Percentiles rank a stretch among this genome's conserved stretches.
phyloP scores from a whole-genome alignment of 208 protist genomes.

The Trypanosoma rangeli region DNA sequence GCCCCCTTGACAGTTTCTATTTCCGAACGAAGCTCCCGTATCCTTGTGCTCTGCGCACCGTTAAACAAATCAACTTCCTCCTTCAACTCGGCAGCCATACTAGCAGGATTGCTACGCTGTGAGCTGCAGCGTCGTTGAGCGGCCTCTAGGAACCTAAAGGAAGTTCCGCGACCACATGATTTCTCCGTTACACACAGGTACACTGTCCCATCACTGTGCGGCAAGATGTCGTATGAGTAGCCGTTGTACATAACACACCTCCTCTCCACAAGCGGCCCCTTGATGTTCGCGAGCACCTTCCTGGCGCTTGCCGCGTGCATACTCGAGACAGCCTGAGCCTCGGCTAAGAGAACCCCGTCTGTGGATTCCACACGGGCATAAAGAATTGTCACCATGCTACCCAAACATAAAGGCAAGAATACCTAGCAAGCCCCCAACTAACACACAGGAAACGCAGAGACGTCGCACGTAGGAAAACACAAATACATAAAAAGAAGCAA shows the following conservation, averaged over 20 bases:
- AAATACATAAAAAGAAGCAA: neutral
- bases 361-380: constrained; percentile 22
- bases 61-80: constrained; percentile 30
- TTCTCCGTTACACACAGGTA: constrained; percentile 27
- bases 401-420: constrained; percentile 1
- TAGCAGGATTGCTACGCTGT: constrained; percentile 5
- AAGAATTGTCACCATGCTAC: constrained; percentile 15
- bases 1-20: constrained; percentile 32
- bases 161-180: constrained; percentile 12
- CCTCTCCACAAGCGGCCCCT: constrained; percentile 16
- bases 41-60: constrained; percentile 29
- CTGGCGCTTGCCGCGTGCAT: constrained; percentile 11
- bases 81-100: constrained; percentile 16
- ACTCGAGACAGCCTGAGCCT: neutral
- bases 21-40: constrained; percentile 29
- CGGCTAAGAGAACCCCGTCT: constrained; percentile 18
- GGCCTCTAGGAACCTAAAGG: constrained; percentile 22
- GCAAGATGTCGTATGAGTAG: constrained; percentile 24
- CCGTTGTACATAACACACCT: constrained; percentile 20
- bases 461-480: too few species aligned
- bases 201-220: constrained; percentile 21
- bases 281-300: constrained; percentile 20
- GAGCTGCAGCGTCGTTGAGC: constrained; percentile 3
- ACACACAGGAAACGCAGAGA: neutral
- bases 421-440: neutral